phyloP scores from a whole-genome alignment of 257 asterid genomes.

The Oldenlandia corymbosa region DNA sequence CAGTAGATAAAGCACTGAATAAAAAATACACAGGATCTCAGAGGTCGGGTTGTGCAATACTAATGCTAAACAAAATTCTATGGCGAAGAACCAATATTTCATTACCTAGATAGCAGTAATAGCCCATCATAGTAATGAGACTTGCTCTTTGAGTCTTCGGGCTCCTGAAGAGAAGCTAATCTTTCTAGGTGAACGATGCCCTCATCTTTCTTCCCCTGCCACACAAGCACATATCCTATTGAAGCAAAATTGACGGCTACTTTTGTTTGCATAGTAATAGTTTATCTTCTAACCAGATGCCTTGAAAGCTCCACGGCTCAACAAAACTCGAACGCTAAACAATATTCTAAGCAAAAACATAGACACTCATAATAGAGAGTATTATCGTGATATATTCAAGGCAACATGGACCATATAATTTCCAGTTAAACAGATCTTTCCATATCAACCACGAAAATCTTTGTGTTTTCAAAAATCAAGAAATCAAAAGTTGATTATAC shows the following conservation, averaged over 20 bases:
- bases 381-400: no score
- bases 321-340: no score
- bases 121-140: constrained; percentile 77
- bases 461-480: not conserved
- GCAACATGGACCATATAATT: not conserved
- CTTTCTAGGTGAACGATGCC: constrained; percentile 74
- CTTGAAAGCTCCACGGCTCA: no score
- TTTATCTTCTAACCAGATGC: no score
- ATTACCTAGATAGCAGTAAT: constrained; percentile 64
- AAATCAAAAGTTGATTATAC: not conserved
- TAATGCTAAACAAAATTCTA: not conserved
- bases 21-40: constrained; percentile 1
- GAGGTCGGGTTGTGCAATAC: not conserved
- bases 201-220: constrained; percentile 68
- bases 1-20: constrained; percentile 48
- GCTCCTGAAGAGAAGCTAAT: constrained; percentile 64
- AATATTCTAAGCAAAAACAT: no score
- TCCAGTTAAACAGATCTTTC: not conserved
- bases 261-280: no score
- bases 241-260: not conserved
- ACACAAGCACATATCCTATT: constrained; percentile 3
- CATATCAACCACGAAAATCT: not conserved
- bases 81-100: not conserved
- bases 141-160: constrained; percentile 59
- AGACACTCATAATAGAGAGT: no score